These are phyloP conservation scores for Malus hybrid DNA, from an alignment of 331 rosid genomes.

Conservation along the genomic window DNA sequence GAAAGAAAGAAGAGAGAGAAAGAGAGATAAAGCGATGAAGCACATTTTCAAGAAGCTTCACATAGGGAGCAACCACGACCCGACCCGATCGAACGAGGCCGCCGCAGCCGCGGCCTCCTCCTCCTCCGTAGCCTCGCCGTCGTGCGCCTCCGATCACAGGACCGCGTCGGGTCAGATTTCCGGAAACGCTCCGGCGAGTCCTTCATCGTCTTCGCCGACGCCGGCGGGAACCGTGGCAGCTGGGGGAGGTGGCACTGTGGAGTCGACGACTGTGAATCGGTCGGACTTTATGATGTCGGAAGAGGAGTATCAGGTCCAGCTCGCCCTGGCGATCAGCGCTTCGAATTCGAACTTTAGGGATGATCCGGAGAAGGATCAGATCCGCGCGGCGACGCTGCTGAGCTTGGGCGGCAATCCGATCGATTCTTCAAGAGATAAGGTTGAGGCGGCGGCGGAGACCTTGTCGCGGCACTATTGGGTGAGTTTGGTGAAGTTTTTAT, in stretches of 20 bases:
- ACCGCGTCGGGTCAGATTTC: conserved; percentile 24
- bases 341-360: conserved; percentile 80
- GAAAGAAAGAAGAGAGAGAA: not conserved
- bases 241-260: conserved; percentile 2
- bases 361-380: conserved; percentile 93
- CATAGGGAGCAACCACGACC: conserved; percentile 72
- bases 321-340: conserved; percentile 96
- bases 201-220: conserved; percentile 46
- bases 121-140: conserved; percentile 26
- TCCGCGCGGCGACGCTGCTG: conserved; percentile 77
- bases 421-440: conserved; percentile 43
- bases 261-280: conserved; percentile 27
- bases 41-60: conserved; percentile 99
- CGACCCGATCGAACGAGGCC: conserved; percentile 59
- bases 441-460: conserved; percentile 57
- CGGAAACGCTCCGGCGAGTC: conserved; percentile 34
- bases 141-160: conserved; percentile 46
- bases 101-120: not conserved
- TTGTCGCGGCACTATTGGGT: conserved; percentile 97
- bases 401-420: conserved; percentile 62
- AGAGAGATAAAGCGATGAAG: conserved; percentile 35
- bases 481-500: conserved; percentile 20
- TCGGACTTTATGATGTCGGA: conserved; percentile 77
- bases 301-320: conserved; percentile 96
- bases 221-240: not conserved